These are phyloP conservation scores for Claviceps sorghi DNA, from an alignment of 2,329 filamentous ascomycete species.

Conservation along the genomic window DNA sequence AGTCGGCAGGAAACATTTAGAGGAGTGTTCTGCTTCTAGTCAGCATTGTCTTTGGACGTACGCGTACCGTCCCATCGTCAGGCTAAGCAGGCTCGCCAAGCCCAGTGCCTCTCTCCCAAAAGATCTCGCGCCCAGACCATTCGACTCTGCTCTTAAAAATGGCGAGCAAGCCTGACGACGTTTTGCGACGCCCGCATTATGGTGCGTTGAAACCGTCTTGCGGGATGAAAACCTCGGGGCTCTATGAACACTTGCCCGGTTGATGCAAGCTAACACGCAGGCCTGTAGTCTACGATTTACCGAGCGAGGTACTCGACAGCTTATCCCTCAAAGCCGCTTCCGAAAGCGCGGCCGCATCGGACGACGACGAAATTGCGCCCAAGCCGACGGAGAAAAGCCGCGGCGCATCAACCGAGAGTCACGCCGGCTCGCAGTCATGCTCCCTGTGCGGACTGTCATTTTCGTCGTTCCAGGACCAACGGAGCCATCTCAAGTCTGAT, in stretches of 20 bases:
- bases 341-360: slow-evolving; percentile 12
- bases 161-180: slow-evolving; percentile 22
- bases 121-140: background rate
- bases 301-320: slow-evolving; percentile 54
- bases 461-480: slow-evolving; percentile 60
- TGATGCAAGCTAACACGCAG: slow-evolving; percentile 2
- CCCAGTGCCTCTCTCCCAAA: background rate
- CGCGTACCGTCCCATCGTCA: too few species aligned
- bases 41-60: too few species aligned
- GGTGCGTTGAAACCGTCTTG: slow-evolving; percentile 16
- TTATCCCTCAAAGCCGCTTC: slow-evolving; percentile 35
- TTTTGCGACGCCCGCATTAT: slow-evolving; percentile 37
- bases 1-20: too few species aligned
- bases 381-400: slow-evolving; percentile 11
- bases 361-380: slow-evolving; percentile 11
- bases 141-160: slow-evolving; percentile 1
- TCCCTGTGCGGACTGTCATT: slow-evolving; percentile 66
- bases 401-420: slow-evolving; percentile 16
- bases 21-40: too few species aligned
- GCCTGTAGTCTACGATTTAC: slow-evolving; percentile 63
- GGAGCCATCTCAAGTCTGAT: slow-evolving; percentile 76
- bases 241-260: background rate
- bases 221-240: background rate
- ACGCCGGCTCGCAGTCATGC: slow-evolving; percentile 59
- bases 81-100: background rate